phyloP scores from a whole-genome alignment of 75 land plant genomes.

The Pinus tabuliformis region DNA sequence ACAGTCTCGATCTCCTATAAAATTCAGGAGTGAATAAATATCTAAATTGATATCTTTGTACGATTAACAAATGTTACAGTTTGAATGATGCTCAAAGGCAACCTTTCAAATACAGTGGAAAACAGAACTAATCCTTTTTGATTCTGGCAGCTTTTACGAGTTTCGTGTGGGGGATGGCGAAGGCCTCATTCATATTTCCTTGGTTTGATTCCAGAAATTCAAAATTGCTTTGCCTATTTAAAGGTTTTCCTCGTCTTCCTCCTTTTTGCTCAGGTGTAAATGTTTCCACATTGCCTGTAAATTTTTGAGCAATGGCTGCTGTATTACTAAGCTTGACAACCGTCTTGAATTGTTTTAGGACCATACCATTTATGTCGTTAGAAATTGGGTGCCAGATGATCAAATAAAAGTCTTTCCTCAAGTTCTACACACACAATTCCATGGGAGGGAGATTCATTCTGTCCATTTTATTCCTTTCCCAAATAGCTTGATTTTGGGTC shows the following conservation, averaged over 20 bases:
- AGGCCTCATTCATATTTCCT: conserved; percentile 80
- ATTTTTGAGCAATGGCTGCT: background rate
- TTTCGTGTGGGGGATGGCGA: conserved; percentile 98
- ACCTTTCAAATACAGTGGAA: background rate
- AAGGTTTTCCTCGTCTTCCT: conserved; percentile 52
- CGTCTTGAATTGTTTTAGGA: conserved; percentile 48
- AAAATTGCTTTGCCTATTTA: conserved; percentile 81
- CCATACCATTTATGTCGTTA: conserved; percentile 66
- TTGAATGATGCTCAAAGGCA: background rate
- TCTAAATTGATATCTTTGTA: background rate
- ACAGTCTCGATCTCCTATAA: background rate
- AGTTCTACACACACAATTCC: conserved; percentile 77
- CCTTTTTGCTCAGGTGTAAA: background rate
- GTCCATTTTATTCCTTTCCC: conserved; percentile 54
- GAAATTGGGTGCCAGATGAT: conserved; percentile 44
- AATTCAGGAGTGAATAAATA: background rate
- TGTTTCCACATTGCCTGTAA: background rate
- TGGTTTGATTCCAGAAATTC: conserved; percentile 73
- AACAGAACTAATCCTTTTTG: background rate
- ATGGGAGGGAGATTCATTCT: conserved; percentile 93
- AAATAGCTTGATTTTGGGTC: background rate
- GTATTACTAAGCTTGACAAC: background rate
- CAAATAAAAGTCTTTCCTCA: conserved; percentile 36
- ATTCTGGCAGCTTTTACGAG: conserved; percentile 48
- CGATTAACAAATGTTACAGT: background rate